phyloP scores from a whole-genome alignment of 2,329 filamentous ascomycete genomes.

The Ascochyta clinopodiicola region DNA sequence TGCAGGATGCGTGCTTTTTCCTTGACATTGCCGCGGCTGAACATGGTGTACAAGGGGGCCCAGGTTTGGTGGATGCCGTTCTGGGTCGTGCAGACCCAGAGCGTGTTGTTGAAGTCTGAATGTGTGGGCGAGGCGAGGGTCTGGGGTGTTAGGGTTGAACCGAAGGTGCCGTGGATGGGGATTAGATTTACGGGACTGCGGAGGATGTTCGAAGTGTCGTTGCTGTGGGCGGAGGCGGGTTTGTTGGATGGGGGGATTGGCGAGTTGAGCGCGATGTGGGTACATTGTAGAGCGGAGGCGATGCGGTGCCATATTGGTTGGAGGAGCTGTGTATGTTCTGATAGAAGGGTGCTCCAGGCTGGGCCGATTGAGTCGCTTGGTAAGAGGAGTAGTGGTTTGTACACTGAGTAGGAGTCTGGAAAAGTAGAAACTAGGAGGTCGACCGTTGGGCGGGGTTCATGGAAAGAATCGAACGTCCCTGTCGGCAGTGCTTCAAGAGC shows the following conservation, averaged over 20 bases:
- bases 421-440: constrained; percentile 30
- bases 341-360: constrained; percentile 28
- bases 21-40: constrained; percentile 85
- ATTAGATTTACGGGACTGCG: constrained; percentile 74
- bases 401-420: constrained; percentile 59
- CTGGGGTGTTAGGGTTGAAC: constrained; percentile 50
- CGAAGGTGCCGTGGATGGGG: constrained; percentile 78
- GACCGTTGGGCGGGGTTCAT: constrained; percentile 15
- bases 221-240: background rate
- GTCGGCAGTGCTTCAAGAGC: constrained; percentile 24
- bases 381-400: constrained; percentile 65
- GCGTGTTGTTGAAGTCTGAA: constrained; percentile 68
- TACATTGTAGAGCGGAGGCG: constrained; percentile 52
- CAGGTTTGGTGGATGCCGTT: constrained; percentile 80
- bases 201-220: constrained; percentile 65
- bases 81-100: constrained; percentile 82
- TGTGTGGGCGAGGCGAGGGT: constrained; percentile 31
- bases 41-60: constrained; percentile 93
- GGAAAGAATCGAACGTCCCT: constrained; percentile 17
- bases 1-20: constrained; percentile 81
- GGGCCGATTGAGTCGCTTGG: constrained; percentile 33
- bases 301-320: constrained; percentile 36
- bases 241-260: constrained; percentile 55
- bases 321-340: constrained; percentile 29
- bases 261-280: constrained; percentile 65